Base-by-base conservation (phyloP, 257 asterid species). In the Leptodermis oblonga region DNA sequence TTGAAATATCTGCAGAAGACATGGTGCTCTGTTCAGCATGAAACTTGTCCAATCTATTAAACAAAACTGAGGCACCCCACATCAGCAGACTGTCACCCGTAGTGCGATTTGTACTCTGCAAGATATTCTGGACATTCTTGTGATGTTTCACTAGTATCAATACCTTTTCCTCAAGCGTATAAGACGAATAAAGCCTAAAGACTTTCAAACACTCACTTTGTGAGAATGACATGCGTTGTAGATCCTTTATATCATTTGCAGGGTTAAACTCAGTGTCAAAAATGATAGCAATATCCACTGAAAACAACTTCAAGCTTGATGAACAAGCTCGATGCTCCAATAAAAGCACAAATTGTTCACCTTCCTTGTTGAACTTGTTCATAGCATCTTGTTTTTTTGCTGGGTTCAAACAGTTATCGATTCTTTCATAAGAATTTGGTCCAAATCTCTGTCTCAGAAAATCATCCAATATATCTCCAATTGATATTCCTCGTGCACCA, bases 241-340 rank as follows among this genome's bases (percentile, higher is more conserved):
- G 82, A 3, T 89, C 86, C 77, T 72, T 88, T 77, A 93, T 48
- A 78, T 90, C 99, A 59, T 82, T 85, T 54, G 84, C 83, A 6
- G 96, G 99, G 72, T 89, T 87, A 89, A 84, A 83, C 62, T 91
- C 97, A 26, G 96, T 83, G 76, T 82, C 84, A 76, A 78, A 88
- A 73, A 89, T 79, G 81, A 93, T 20, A 51, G 90, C 78, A 71
- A 70, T 66, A 83, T 93, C 95, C 79, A 93, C 71, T 17, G 83
- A 77, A 71, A 84, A 83, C 75, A 85, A 85, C 77, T 85, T 90
- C 53, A 90, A 78, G 49, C 70, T 31, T 31, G 92, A 71, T 37
- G 84, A 55, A 80, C 97, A 87, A 68, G 93, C 96, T 78, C 97
- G 96, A 43, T 81, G 89, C 78, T 91, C 99, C 59, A 90, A 81